A percentile compares a stretch with the other conserved stretches of the same genome.
phyloP scores from a whole-genome alignment of 1,284 basidiomycete genomes.

The Wallemia hederae region DNA sequence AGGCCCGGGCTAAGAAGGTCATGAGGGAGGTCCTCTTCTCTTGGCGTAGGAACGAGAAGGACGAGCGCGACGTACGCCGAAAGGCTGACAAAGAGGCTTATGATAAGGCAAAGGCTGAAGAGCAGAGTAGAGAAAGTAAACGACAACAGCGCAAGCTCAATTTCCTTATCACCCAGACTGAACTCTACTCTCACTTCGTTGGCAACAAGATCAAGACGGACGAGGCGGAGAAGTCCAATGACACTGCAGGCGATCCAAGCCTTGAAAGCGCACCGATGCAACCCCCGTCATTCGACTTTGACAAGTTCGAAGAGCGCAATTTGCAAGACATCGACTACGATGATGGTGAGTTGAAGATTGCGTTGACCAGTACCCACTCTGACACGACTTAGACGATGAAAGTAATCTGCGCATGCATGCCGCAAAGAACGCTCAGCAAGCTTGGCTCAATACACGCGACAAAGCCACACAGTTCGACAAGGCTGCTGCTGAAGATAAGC shows the following conservation, averaged over 20 bases:
- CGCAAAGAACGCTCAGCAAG: slow-evolving; percentile 63
- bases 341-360: slow-evolving; percentile 32
- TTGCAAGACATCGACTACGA: slow-evolving; percentile 65
- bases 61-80: slow-evolving; percentile 70
- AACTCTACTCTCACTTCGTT: slow-evolving; percentile 96
- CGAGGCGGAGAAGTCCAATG: slow-evolving; percentile 53
- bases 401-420: slow-evolving; percentile 73
- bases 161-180: slow-evolving; percentile 96
- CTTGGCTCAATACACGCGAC: slow-evolving; percentile 47
- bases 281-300: neutral
- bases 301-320: neutral
- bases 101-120: slow-evolving; percentile 69
- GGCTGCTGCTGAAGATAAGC: slow-evolving; percentile 45
- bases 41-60: slow-evolving; percentile 94
- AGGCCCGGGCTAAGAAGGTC: slow-evolving; percentile 55
- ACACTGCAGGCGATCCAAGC: slow-evolving; percentile 15
- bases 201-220: slow-evolving; percentile 94
- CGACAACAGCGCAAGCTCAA: slow-evolving; percentile 89
- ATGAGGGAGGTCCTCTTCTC: slow-evolving; percentile 73
- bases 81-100: slow-evolving; percentile 80
- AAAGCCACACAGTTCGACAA: slow-evolving; percentile 64
- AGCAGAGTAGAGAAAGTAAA: slow-evolving; percentile 84
- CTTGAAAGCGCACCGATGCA: neutral
- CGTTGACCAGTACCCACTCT: neutral
- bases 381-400: slow-evolving; percentile 35